Percentiles rank a stretch among this genome's conserved stretches.
Evolutionary conservation across 164 flowering plant species (phyloP).

Genomic region (Buxus sempervirens): DNA sequence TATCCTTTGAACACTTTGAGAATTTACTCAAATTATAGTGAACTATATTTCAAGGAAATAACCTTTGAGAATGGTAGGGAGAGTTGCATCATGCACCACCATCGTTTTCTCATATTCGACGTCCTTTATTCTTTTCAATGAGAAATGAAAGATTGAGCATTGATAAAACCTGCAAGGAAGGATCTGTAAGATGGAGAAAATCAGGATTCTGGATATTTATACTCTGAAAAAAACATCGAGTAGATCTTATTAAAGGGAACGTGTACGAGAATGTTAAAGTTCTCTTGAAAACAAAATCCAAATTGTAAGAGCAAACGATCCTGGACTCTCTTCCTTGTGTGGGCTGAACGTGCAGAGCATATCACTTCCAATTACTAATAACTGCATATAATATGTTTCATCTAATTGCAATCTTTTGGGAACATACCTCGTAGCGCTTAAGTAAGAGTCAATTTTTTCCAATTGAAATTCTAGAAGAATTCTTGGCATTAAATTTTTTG

Average conservation of each 20-base stretch:
- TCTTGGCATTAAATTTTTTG: constrained; percentile 12
- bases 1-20: neutral
- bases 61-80: constrained; percentile 95
- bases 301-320: too few species aligned
- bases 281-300: too few species aligned
- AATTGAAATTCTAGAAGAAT: constrained; percentile 22
- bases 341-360: too few species aligned
- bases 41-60: constrained; percentile 5
- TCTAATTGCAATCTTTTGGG: too few species aligned
- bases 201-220: too few species aligned
- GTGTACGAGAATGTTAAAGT: too few species aligned
- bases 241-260: too few species aligned
- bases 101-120: constrained; percentile 96
- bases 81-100: constrained; percentile 90
- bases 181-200: neutral
- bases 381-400: too few species aligned
- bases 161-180: constrained; percentile 79
- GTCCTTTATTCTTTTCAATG: constrained; percentile 82
- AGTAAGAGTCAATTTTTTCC: constrained; percentile 53
- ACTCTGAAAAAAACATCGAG: too few species aligned
- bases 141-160: constrained; percentile 66
- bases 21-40: neutral
- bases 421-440: constrained; percentile 67
- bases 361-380: too few species aligned
- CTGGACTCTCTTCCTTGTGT: too few species aligned